Evolutionary conservation across 2,329 filamentous ascomycete genomes (phyloP), one percentile per base, ranked within the genome.

Genomic region (Pleoardoris graminearum): DNA sequence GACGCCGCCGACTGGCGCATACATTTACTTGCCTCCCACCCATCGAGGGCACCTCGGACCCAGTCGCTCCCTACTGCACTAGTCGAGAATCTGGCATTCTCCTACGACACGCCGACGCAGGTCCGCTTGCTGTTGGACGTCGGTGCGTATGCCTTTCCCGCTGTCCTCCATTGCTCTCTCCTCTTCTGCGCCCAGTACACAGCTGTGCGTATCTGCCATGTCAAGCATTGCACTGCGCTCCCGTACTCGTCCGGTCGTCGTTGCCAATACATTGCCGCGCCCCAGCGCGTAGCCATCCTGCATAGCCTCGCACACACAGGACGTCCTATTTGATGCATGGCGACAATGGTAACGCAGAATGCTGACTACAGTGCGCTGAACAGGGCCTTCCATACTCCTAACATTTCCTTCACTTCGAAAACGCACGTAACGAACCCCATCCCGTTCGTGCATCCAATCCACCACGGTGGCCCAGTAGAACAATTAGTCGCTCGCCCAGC

Each of bases 11-110:
- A 25, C 32, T 48, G 45, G 27, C 49, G 36, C 32, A 46, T 17
- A 10, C 30, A 37, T n/a, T 19, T 46, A n/a, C n/a, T n/a, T n/a
- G n/a, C n/a, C n/a, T n/a, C n/a, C n/a, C n/a, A n/a, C n/a, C n/a
- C n/a, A n/a, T n/a, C n/a, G n/a, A n/a, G n/a, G n/a, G n/a, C n/a
- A 65, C 69, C 65, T 68, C 63, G 63, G 55, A 57, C 58, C 66
- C 61, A 67, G 67, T 70, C 71, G 63, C 68, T 74, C 71, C 55
- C 65, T 71, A 65, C 62, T 64, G 70, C 70, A 71, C 70, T 73
- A 71, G 58, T 65, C 65, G 72, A 73, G 72, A 65, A 75, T 71
- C 72, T 72, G 72, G 72, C 67, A 75, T 75, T 62, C 71, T 75
- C 71, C 65, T 67, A 61, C 66, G 63, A 68, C 55, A 63, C 59